Percentiles rank a stretch among this genome's conserved stretches.
Evolutionary conservation across 371 early-diverging fungal species (phyloP).

Genomic region (Sanchytrium tribonematis): DNA sequence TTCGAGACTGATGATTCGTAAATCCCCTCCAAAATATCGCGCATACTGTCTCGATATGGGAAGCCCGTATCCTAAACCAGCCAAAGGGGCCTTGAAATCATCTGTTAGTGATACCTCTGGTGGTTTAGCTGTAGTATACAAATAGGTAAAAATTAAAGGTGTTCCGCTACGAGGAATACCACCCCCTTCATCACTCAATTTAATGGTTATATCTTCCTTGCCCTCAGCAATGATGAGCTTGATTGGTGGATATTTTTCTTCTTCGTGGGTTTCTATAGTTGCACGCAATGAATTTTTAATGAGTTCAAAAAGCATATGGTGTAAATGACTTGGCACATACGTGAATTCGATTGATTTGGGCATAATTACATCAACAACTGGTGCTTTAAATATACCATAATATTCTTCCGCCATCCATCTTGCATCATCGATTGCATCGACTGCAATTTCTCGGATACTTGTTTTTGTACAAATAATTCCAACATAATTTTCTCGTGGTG

Average conservation of each 20-base stretch:
- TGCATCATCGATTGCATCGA: constrained; percentile 72
- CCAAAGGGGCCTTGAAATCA: constrained; percentile 86
- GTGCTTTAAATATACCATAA: constrained; percentile 31
- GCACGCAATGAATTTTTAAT: constrained; percentile 82
- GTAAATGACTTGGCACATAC: constrained; percentile 81
- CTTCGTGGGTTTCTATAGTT: constrained; percentile 66
- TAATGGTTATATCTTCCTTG: constrained; percentile 86
- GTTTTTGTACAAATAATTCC: constrained; percentile 83
- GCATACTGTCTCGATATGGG: constrained; percentile 23
- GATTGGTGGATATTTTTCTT: constrained; percentile 63
- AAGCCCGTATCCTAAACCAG: constrained; percentile 32
- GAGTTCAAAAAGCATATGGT: constrained; percentile 90
- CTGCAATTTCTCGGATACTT: constrained; percentile 37
- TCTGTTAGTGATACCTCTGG: constrained; percentile 33
- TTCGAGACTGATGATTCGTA: constrained; percentile 79
- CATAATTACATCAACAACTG: constrained; percentile 17
- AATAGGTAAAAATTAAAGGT: constrained; percentile 78
- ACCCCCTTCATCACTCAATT: constrained; percentile 82
- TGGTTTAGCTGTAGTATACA: constrained; percentile 82
- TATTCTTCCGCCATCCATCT: constrained; percentile 67
- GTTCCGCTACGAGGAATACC: constrained; percentile 68
- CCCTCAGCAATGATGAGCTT: constrained; percentile 74
- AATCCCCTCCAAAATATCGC: constrained; percentile 81
- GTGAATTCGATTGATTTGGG: constrained; percentile 65
- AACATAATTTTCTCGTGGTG: constrained; percentile 38